phyloP scores from a whole-genome alignment of 2,329 filamentous ascomycete species.

The Fusarium ramigenum region DNA sequence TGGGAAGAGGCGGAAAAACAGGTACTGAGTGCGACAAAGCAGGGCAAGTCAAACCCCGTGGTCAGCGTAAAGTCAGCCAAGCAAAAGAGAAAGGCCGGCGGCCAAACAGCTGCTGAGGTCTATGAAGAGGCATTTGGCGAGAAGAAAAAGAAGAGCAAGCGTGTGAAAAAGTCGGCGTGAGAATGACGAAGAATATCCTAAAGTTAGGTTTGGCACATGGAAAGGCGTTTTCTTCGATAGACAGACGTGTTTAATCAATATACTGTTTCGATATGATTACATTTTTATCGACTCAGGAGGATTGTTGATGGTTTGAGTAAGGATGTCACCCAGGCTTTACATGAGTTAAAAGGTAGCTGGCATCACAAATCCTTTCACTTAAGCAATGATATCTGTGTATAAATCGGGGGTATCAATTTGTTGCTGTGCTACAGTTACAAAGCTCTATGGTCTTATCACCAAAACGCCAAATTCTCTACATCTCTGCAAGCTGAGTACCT shows the following conservation, averaged over 20 bases:
- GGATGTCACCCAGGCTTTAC: background rate
- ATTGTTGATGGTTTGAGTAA: background rate
- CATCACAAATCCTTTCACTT: no score
- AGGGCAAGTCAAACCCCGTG: constrained; percentile 66
- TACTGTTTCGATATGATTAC: constrained; percentile 8
- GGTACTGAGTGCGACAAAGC: constrained; percentile 66
- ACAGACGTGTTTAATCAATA: constrained; percentile 31
- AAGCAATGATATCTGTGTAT: background rate
- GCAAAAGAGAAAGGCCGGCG: constrained; percentile 76
- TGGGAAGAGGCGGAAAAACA: constrained; percentile 81
- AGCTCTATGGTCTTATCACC: background rate
- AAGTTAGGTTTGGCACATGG: constrained; percentile 32
- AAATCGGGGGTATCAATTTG: background rate
- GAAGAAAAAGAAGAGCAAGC: constrained; percentile 65
- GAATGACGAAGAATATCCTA: constrained; percentile 26
- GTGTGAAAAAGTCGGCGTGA: constrained; percentile 49
- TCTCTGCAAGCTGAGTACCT: no score
- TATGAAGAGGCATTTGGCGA: constrained; percentile 69
- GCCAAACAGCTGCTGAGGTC: constrained; percentile 64
- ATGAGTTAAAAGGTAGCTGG: no score
- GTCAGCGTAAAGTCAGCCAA: constrained; percentile 87
- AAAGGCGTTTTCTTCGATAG: constrained; percentile 40
- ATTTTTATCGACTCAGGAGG: background rate
- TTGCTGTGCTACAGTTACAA: background rate
- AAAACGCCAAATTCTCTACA: background rate